Conservation (phyloP, 2,329 filamentous ascomycete genomes). For the Colletotrichum sp. region DNA sequence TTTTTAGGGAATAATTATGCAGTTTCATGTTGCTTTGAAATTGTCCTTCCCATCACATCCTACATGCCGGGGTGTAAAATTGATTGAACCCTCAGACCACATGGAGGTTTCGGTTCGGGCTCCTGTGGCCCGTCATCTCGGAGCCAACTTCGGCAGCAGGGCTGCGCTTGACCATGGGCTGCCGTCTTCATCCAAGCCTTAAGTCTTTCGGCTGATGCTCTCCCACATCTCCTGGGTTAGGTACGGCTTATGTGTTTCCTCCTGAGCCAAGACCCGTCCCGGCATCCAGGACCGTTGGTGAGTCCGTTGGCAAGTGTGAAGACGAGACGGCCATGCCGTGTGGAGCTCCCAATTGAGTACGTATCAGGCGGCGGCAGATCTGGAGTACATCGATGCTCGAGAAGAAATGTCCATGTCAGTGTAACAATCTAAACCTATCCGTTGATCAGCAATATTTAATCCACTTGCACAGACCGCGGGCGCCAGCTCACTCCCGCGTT, state of each 20-base stretch:
- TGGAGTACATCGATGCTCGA: neutral
- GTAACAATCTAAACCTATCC: neutral
- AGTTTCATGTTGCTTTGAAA: too few relatives aligned
- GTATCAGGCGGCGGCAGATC: neutral
- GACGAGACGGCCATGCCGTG: neutral
- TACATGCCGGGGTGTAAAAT: too few relatives aligned
- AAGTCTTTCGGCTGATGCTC: neutral
- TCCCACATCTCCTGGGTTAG: neutral
- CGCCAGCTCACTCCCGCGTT: rapidly evolving
- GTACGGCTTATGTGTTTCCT: neutral
- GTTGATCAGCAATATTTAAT: neutral
- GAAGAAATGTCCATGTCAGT: neutral
- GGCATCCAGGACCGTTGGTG: neutral
- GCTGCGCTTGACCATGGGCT: neutral
- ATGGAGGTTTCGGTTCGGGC: neutral
- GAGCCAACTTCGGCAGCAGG: neutral
- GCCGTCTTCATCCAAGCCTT: neutral
- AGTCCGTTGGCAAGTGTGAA: neutral
- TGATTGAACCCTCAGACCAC: too few relatives aligned
- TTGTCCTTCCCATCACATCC: too few relatives aligned
- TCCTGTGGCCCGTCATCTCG: neutral
- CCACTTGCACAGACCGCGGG: neutral
- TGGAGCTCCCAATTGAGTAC: neutral
- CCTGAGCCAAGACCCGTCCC: neutral
- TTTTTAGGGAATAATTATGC: too few relatives aligned